Base-by-base conservation (phyloP, 345 rosid genomes). In the Erodium maritimum region DNA sequence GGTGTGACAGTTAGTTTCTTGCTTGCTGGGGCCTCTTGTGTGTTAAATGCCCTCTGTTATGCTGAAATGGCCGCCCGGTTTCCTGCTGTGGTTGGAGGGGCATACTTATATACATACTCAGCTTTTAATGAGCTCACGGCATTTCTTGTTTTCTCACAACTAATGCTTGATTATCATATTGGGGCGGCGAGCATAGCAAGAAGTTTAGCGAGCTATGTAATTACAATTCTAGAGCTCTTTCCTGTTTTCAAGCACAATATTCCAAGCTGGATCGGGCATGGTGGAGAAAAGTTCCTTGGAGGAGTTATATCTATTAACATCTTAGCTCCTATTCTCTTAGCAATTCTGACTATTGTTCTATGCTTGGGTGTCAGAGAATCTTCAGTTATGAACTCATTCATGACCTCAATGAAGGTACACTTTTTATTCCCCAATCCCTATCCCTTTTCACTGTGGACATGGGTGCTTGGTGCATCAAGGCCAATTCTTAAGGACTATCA, bases 21-120 rank as follows among this genome's bases (percentile, higher is more conserved):
- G 57, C 76, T 91, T 37, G 98, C 98, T 51, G 96, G 98, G 29
- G 82, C 88, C 13, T 90, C 95, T 10, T 86, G 94, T 65, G 84
- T 86, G 74, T 57, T 91, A 66, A 88, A 88, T 74, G 98, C 95
- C 10, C 86, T 91, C n/a, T 91, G 94, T 52, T 91, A 88, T 65
- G 96, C 98, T 8, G 96, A 91, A 68, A 73, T 91, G 17, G 83
- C 97, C 5, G 82, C 94, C 21, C 91, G 89, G 21, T 79, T 91
- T 57, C 96, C 98, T 34, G 98, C 98, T 52, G 89, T 90, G 62
- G 95, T 90, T 20, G 96, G 99, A 10, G 99, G 99, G 73, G 99
- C 97, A 18, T 93, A 86, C 76, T 60, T 88, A 75, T 88, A 88
- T 56, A 24, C 95, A 0, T 86, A 89, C 52, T 65, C 96, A 33